These are phyloP conservation scores for Saccharomycopsis sp. DNA, from an alignment of 805 yeast species.

Conservation along the genomic window DNA sequence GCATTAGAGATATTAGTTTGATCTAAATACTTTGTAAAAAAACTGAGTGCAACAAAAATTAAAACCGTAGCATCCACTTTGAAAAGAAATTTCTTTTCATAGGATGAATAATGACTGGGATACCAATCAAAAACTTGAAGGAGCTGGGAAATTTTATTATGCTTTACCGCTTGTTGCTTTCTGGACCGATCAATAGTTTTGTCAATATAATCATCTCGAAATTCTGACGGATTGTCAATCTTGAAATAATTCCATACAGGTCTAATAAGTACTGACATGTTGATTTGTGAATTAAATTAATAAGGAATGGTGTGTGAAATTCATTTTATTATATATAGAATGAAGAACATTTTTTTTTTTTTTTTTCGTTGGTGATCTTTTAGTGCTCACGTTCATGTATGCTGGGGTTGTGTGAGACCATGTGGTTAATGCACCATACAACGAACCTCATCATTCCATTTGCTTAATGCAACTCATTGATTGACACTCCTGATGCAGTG, in stretches of 20 bases:
- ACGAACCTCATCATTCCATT: too few relatives aligned
- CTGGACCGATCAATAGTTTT: neutral
- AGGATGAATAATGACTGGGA: slow-evolving; percentile 20
- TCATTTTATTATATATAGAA: too few relatives aligned
- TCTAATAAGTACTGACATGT: too few relatives aligned
- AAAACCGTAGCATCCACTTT: slow-evolving; percentile 12
- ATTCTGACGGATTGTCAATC: neutral
- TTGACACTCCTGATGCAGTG: too few relatives aligned
- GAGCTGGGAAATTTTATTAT: neutral
- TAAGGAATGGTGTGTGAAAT: too few relatives aligned
- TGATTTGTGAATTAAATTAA: too few relatives aligned
- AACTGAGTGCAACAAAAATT: slow-evolving; percentile 4
- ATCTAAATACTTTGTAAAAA: slow-evolving; percentile 28
- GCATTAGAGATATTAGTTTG: slow-evolving; percentile 37
- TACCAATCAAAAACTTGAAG: slow-evolving; percentile 7
- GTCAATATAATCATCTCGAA: neutral
- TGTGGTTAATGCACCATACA: too few relatives aligned
- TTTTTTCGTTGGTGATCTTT: too few relatives aligned
- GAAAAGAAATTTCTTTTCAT: slow-evolving; percentile 7
- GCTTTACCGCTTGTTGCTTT: neutral
- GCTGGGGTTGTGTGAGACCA: too few relatives aligned
- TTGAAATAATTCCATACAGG: slow-evolving; percentile 1
- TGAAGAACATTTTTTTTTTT: too few relatives aligned
- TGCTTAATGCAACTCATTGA: too few relatives aligned
- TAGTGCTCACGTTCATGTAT: too few relatives aligned